Conservation (phyloP, 352 stramenopile species). For the Phytophthora crassamura region DNA sequence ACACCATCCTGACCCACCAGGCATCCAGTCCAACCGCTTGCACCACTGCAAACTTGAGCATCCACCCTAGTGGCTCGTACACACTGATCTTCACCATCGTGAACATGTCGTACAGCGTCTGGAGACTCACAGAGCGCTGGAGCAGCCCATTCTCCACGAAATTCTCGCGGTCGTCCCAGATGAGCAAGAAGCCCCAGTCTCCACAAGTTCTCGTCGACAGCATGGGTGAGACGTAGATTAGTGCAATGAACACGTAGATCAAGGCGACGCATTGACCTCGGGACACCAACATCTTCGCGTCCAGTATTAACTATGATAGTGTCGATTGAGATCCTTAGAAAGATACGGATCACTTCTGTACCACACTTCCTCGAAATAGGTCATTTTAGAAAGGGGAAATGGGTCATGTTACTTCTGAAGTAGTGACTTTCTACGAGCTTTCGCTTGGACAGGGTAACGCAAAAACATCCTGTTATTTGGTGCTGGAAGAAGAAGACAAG, state of each 20-base stretch:
- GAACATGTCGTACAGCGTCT: conserved; percentile 46
- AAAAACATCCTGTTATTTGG: neutral
- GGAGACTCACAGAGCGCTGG: conserved; percentile 27
- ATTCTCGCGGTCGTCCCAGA: conserved; percentile 64
- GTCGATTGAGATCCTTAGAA: too few species aligned
- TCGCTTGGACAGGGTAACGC: too few species aligned
- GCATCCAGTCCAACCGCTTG: conserved; percentile 35
- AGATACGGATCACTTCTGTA: too few species aligned
- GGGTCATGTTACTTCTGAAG: too few species aligned
- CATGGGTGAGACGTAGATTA: conserved; percentile 12
- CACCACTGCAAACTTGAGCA: conserved; percentile 56
- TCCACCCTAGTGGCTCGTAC: conserved; percentile 64
- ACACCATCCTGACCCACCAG: conserved; percentile 48
- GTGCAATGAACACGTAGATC: neutral
- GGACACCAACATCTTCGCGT: conserved; percentile 1
- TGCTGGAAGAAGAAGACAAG: conserved; percentile 13
- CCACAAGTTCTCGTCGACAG: neutral
- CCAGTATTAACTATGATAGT: too few species aligned
- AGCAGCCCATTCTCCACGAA: conserved; percentile 56
- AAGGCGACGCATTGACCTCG: conserved; percentile 9
- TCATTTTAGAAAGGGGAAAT: too few species aligned
- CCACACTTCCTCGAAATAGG: too few species aligned
- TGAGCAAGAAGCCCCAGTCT: conserved; percentile 50
- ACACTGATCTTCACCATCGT: conserved; percentile 57
- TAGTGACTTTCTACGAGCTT: too few species aligned